Evolutionary conservation across 176 grass and related monocot species (phyloP), one percentile per base, ranked within the genome.

Genomic region (Saccharum spontaneum): DNA sequence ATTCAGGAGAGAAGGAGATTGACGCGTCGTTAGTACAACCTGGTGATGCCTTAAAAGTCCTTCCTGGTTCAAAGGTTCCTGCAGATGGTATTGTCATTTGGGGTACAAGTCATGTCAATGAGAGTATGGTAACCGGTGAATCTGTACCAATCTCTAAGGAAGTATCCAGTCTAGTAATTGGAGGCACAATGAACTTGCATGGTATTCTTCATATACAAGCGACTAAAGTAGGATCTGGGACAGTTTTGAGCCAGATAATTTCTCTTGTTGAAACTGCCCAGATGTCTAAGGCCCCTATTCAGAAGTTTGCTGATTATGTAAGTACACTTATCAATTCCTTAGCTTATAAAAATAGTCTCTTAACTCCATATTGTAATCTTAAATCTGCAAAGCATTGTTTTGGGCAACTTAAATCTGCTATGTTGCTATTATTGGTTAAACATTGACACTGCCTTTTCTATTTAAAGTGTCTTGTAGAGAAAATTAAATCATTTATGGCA

Each of bases 81-180:
- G 79, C 92, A 75, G 94, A 97, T 80, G 94, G 92, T 60, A 30
- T 89, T 4, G 83, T 92, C 61, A 79, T 88, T 84, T 94, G 89
- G 94, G 94, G 94, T 55, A 79, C 83, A 76, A 94, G 89, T 62
- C 79, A 94, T 88, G 92, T 92, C 60, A 90, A 97, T 72, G 94
- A 94, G 81, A 90, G 89, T 86, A 97, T 97, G 94, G 83, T 97
- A 61, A 97, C 94, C 3, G 94, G 94, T 86, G 94, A 97, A 92
- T 97, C 94, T 61, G 71, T 54, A 57, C 86, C 94, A 66, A 67
- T 94, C 67, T 75, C 82, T 16, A 94, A 94, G 83, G 87, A 90
- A 82, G 69, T 79, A 39, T 93, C 89, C 40, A 90, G 90, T 90
- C 15, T 79, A 67, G 92, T 97, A 38, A 94, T 94, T 83, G 94